Percentiles rank a stretch among this genome's conserved stretches.
These are phyloP conservation scores for Monosporozyma solicola DNA, from an alignment of 805 yeast genomes.

Conservation along the genomic window DNA sequence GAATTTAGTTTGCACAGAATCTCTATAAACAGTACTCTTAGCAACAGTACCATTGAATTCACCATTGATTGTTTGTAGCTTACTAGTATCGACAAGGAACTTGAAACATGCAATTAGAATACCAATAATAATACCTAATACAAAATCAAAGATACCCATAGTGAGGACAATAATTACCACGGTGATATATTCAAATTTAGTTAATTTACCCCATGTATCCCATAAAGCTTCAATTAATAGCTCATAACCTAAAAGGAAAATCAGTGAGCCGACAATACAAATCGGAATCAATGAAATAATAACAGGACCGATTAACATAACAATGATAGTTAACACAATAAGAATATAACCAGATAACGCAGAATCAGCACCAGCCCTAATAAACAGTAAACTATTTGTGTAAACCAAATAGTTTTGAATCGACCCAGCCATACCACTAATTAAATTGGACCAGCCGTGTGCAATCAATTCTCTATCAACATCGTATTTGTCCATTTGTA, in stretches of 20 bases:
- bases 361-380: conserved; percentile 90
- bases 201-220: conserved; percentile 74
- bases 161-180: conserved; percentile 78
- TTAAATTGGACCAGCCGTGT: conserved; percentile 82
- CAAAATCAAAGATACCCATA: conserved; percentile 96
- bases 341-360: conserved; percentile 83
- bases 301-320: conserved; percentile 83
- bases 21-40: conserved; percentile 85
- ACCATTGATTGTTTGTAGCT: conserved; percentile 71
- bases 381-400: conserved; percentile 85
- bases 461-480: conserved; percentile 91
- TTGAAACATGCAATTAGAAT: conserved; percentile 85
- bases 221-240: conserved; percentile 73
- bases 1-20: conserved; percentile 80
- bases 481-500: conserved; percentile 72
- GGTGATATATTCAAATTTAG: conserved; percentile 73
- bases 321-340: conserved; percentile 68
- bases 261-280: conserved; percentile 90
- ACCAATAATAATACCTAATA: conserved; percentile 84
- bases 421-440: conserved; percentile 78
- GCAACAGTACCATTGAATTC: conserved; percentile 83
- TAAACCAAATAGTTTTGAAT: conserved; percentile 93
- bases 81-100: conserved; percentile 89
- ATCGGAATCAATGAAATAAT: conserved; percentile 93
- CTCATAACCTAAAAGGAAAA: conserved; percentile 86